Evolutionary conservation across 345 rosid species (phyloP), one percentile per base, ranked within the genome.

Genomic region (Atalantia buxifolia): DNA sequence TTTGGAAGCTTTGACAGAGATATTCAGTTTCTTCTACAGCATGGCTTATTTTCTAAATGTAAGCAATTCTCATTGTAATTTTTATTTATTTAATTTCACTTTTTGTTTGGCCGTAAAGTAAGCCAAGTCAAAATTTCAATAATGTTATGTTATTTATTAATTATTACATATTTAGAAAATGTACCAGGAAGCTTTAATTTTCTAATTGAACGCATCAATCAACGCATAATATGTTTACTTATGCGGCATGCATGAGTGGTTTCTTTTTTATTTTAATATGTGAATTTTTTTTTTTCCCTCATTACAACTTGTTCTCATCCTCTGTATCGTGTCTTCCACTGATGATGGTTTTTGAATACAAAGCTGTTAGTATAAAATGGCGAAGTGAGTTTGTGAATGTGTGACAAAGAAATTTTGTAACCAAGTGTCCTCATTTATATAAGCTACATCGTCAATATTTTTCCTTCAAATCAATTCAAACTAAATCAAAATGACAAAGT

Each of bases 11-110:
- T 31, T 75, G 61, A 48, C 45, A 1, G 50, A 55, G 59, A 5
- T 56, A 66, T 22, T 28, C 61, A 42, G 50, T 42, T 2, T 42
- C 16, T 1, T 42, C 42, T 8, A 38, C 42, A 2, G 42, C 42
- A 38, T 9, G 10, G 42, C 42, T 38, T 9, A 9, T 38, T 38
- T 38, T 2, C 73, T 66, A 45, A 87, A 81, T 77, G 92, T 85
- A 82, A 85, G 88, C 74, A 28, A 36, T 30, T 67, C 24, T 56
- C 64, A 0, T 35, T 25, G 4, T 24, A 6, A 42, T 42, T 71
- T 72, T 42, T 28, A 4, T 31, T 9, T 14, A 4, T 3, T 63
- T 31, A 72, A 22, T 31, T 19, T 42, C 21, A 7, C 19, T 21
- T 35, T 35, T 30, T 18, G 60, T 56, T 77, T 59, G 22, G 36